Base-by-base conservation (phyloP, 1,284 basidiomycete species). In the Pseudozyma sp. region DNA sequence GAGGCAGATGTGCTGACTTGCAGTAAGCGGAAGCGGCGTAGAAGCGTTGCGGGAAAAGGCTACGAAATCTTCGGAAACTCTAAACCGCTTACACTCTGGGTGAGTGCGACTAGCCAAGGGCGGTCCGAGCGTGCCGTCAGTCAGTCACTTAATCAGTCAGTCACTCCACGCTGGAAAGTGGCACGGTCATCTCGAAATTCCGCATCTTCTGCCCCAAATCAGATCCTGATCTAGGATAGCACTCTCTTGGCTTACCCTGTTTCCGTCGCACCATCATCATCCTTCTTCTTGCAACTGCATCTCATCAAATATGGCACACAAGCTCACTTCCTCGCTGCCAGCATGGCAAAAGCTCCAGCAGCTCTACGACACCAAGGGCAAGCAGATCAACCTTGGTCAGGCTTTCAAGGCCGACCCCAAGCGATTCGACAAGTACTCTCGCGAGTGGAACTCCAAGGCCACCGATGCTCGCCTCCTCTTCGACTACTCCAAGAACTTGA, bases 401-500 rank as follows among this genome's bases (percentile, higher is more conserved):
- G 92, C 98, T 78, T 99, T 99, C 85, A 90, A 90, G 40, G 87
- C 91, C 77, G 95, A 98, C 87, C 90, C 94, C 14, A 68, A 88
- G 59, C 92, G 97, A 66, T 99, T 97, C 88, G 85, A 89, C 67
- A 93, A 91, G 84, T 93, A 92, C 87, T 94, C 92, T 51, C 88
- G 88, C 69, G 88, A 90, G 74, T 99, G 74, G 68, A 65, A 94
- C 87, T 55, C 85, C 87, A 84, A 86, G 64, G 89, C 89, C 50
- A 88, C 90, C 35, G 88, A 89, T 69, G 90, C 92, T 61, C 91
- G 91, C 56, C 89, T 99, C 86, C 89, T 99, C 68, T 89, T 97
- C 82, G 96, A 99, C 87, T 97, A 92, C 87, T 96, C 94, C 83
- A 99, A 99, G 88, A 97, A 99, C 87, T 87, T 98, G 71, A 89